phyloP scores from a whole-genome alignment of 805 yeast species.

The Starmerella tilneyi region DNA sequence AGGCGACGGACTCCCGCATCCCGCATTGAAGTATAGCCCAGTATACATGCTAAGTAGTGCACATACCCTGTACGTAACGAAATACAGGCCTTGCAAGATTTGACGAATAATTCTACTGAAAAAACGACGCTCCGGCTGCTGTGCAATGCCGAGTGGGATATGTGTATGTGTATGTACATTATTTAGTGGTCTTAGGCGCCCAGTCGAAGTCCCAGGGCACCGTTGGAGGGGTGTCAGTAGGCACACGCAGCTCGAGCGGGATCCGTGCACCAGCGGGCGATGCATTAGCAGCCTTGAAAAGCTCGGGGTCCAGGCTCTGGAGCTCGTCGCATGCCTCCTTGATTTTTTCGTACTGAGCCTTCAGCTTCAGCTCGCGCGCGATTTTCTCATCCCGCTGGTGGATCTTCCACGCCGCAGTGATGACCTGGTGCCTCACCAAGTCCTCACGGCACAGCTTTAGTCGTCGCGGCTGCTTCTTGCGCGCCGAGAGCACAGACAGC shows the following conservation, averaged over 20 bases:
- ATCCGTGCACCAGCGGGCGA: conserved; percentile 51
- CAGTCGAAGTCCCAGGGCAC: conserved; percentile 56
- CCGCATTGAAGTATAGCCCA: too few species aligned
- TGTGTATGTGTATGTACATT: conserved; percentile 3
- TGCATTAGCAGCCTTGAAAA: conserved; percentile 54
- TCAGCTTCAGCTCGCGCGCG: conserved; percentile 31
- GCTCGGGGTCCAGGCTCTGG: conserved; percentile 34
- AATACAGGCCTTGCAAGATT: too few species aligned
- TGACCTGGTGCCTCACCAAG: conserved; percentile 69
- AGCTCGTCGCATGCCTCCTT: conserved; percentile 64
- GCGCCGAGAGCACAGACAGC: conserved; percentile 74
- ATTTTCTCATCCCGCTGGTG: conserved; percentile 45
- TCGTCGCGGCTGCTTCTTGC: conserved; percentile 77
- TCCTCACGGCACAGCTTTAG: conserved; percentile 71
- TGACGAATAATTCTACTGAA: too few species aligned
- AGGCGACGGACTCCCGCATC: too few species aligned
- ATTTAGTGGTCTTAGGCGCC: conserved; percentile 12
- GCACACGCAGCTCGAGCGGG: conserved; percentile 76
- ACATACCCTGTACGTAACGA: too few species aligned
- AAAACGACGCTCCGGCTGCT: too few species aligned
- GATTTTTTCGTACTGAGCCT: conserved; percentile 55
- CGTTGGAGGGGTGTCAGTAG: conserved; percentile 81
- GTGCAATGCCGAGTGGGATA: too few species aligned
- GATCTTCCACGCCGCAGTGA: conserved; percentile 71
- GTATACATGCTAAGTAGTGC: too few species aligned